Evolutionary conservation across 768 basidiomycete genomes (phyloP).

Genomic region (Jaapia argillacea): DNA sequence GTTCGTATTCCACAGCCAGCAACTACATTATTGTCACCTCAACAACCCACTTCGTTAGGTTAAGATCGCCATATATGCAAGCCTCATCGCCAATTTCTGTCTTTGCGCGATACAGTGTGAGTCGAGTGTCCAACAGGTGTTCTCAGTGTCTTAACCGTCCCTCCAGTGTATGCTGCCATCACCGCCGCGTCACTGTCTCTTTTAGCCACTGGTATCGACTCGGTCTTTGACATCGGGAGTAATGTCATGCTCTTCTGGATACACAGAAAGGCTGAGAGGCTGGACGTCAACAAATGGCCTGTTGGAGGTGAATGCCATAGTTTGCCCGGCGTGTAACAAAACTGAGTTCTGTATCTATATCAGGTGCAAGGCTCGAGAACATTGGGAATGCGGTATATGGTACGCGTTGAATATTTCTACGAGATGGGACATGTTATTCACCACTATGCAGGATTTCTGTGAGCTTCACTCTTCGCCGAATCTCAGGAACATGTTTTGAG

Average conservation of each 20-base stretch:
- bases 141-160: slow-evolving; percentile 2
- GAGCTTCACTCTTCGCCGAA: too few relatives aligned
- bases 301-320: slow-evolving; percentile 84
- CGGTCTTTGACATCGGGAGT: slow-evolving; percentile 76
- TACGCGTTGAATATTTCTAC: too few relatives aligned
- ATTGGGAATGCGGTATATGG: slow-evolving; percentile 87
- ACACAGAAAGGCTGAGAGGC: slow-evolving; percentile 55
- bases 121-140: slow-evolving; percentile 13
- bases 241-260: slow-evolving; percentile 73
- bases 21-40: not conserved
- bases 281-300: slow-evolving; percentile 87
- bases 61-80: slow-evolving; percentile 81
- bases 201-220: slow-evolving; percentile 84
- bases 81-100: slow-evolving; percentile 65
- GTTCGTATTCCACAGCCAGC: slow-evolving; percentile 28
- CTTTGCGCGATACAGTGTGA: slow-evolving; percentile 66
- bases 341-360: too few relatives aligned
- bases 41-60: slow-evolving; percentile 35
- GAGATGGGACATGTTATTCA: too few relatives aligned
- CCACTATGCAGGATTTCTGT: slow-evolving; percentile 1
- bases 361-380: slow-evolving; percentile 82
- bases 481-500: too few relatives aligned
- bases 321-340: too few relatives aligned
- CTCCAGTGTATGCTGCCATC: slow-evolving; percentile 82
- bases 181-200: slow-evolving; percentile 78